Evolutionary conservation across 2,329 filamentous ascomycete genomes (phyloP), one percentile per base, ranked within the genome.

Genomic region (Coniochaeta sp.): DNA sequence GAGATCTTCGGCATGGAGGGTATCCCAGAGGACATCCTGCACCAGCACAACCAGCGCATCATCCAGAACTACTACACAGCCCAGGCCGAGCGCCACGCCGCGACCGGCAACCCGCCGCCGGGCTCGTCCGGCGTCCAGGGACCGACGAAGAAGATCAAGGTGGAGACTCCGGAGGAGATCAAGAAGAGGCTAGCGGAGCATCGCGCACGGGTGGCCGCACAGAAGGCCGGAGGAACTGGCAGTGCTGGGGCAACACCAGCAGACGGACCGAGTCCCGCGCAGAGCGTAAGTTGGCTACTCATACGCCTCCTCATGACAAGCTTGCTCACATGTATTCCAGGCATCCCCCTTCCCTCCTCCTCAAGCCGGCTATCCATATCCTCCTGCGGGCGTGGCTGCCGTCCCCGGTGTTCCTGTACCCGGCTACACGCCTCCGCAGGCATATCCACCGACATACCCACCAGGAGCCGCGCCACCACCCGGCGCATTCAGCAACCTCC

Each of bases 1-100:
- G 95, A 99, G 75, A 97, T 99, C 69, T 99, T 98, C 72, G 95
- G 93, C 70, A 97, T 97, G 90, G 92, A 97, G 73, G 95, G 95
- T 70, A 91, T 98, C 40, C 95, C 95, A 2, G 89, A 91, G 61
- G 91, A 96, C 61, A 84, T 96, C 63, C 78, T 91, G 61, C 84
- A 91, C 68, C 85, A 89, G 70, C 93, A 97, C 79, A 89, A 90
- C 71, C 90, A 95, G 74, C 86, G 90, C 68, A 91, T 98, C 71
- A 86, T 92, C 64, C 85, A 90, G 67, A 88, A 89, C 73, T 96
- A 89, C 74, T 93, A 96, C 74, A 87, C 91, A 71, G 88, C 87
- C 28, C 90, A 96, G 74, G 89, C 89, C 61, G 91, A 96, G 68
- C 85, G 92, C 61, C 88, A 90, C 65, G 87, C 89, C 56, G 83